These are phyloP conservation scores for Debaryomyces subglobosus DNA, from an alignment of 1,139 yeast species.

Conservation along the genomic window DNA sequence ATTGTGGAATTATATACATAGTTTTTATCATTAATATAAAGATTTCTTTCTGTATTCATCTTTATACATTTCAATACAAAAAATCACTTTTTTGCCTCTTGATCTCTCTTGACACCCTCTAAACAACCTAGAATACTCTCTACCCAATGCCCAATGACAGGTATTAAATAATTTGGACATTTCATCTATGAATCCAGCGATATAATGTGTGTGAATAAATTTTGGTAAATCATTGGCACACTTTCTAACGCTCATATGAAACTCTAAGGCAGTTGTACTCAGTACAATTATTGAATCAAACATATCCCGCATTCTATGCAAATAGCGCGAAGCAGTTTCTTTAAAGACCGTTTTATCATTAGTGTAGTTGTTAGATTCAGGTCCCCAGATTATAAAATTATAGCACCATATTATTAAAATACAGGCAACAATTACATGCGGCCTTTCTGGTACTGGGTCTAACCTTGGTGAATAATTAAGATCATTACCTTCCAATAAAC, in stretches of 20 bases:
- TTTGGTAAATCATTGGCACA: slow-evolving; percentile 1
- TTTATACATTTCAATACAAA: slow-evolving; percentile 5
- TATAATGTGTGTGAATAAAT: background rate
- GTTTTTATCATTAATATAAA: too few species aligned
- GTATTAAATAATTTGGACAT: background rate
- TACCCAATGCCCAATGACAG: background rate
- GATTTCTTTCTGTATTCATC: background rate
- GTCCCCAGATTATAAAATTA: slow-evolving; percentile 5
- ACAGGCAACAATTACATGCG: slow-evolving; percentile 6
- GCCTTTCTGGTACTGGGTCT: slow-evolving; percentile 10
- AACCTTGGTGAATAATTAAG: slow-evolving; percentile 1
- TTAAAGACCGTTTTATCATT: background rate
- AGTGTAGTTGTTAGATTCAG: slow-evolving; percentile 1
- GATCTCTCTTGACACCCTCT: background rate
- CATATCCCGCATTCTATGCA: background rate
- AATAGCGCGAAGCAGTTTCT: background rate
- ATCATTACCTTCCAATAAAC: slow-evolving; percentile 38
- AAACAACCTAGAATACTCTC: background rate
- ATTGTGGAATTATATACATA: too few species aligned
- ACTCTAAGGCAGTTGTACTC: background rate
- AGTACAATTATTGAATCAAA: background rate
- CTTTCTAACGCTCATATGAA: background rate
- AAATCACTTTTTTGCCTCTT: background rate
- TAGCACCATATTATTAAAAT: slow-evolving; percentile 8
- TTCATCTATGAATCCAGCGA: slow-evolving; percentile 1